Base-by-base conservation (phyloP, 495 filamentous ascomycete species). In the Halenospora varia region DNA sequence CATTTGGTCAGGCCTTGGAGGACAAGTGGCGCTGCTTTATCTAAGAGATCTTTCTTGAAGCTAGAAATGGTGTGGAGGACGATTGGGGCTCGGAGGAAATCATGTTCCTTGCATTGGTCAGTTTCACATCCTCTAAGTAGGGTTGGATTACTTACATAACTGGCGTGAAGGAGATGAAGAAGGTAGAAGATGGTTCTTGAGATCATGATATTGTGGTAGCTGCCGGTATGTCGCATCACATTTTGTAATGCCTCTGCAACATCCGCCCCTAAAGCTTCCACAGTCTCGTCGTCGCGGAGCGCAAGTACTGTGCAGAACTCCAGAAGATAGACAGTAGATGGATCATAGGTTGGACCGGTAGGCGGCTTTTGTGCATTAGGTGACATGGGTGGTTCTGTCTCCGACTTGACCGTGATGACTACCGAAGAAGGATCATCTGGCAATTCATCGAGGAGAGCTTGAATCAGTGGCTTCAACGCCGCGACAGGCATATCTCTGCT, bases 1-100 rank as follows among this genome's bases (percentile, higher is more conserved):
- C 94, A 97, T 18, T 87, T 76, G 24, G 82, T 80, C 13, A 99
- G 74, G 2, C 94, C 92, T 64, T 88, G 86, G 24, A 96, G 74
- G 1, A 91, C 81, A 0, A 89, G 79, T 22, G 78, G 75, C 2
- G 92, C 88, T 1, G 90, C 85, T 65, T 87, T 89, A 51, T 88
- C 83, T 40, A 97, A 73, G 3, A 84, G 78, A 48, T 88, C 82
- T 63, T 87, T 84, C 29, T 91, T 82, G 67, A 97, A 92, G 56
- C 85, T 87, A 1, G 94, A 93, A 49, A 99, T 88, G 15, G 85
- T 86, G 71, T 99, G 94, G 2, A 99, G 79, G 4, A 97, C 81
- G 24, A 97, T 87, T n/a, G 94, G 95, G 1, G 91, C 87, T 35
- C 92, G 87, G 63, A 97, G 83, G 66, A 95, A 95, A 53, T 92